Evolutionary conservation across 495 filamentous ascomycete genomes (phyloP), one percentile per base, ranked within the genome.

Genomic region (Xanthoparmelia taractica): DNA sequence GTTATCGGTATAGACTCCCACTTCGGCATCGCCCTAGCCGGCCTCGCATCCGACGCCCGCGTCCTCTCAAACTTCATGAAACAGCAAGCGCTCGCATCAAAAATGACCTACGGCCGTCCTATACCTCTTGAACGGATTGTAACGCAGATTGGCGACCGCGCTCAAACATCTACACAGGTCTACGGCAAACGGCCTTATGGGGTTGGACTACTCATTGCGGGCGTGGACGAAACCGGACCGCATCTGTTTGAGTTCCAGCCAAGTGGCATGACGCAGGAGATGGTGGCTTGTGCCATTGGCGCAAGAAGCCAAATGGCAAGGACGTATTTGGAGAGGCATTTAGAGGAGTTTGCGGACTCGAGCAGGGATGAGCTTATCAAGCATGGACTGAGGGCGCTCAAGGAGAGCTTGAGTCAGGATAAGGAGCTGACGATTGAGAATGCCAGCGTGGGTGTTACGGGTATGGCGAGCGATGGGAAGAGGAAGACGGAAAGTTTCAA

Each of bases 61-160:
- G 94, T 98, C 71, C 92, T 98, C 70, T 96, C 92, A 80, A 97
- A 97, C 84, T 97, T 96, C 83, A 97, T 98, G 94, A 97, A 97
- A 80, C 91, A 96, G 77, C 94, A 97, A 78, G 95, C 89, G 58
- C 91, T 98, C 69, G 88, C 90, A 73, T 91, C 91, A 63, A 91
- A 91, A 71, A 88, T 98, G 71, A 95, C 92, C 62, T 97, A 96
- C 82, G 92, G 87, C 77, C 93, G 94, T 57, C 85, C 91, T 62
- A 92, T 98, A 69, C 89, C 89, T 20, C 79, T 97, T 73, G 85
- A 90, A 72, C 87, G 88, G 37, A 89, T 97, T 67, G 91, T 96
- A 59, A 79, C 82, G 29, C 86, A 91, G 74, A 97, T 98, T 73
- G 93, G 87, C 69, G 91, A 96, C 77, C 93, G 96, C 76, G 94